Evolutionary conservation across 176 grass and related monocot species (phyloP), one percentile per base, ranked within the genome.

Genomic region (Thinopyrum elongatum): DNA sequence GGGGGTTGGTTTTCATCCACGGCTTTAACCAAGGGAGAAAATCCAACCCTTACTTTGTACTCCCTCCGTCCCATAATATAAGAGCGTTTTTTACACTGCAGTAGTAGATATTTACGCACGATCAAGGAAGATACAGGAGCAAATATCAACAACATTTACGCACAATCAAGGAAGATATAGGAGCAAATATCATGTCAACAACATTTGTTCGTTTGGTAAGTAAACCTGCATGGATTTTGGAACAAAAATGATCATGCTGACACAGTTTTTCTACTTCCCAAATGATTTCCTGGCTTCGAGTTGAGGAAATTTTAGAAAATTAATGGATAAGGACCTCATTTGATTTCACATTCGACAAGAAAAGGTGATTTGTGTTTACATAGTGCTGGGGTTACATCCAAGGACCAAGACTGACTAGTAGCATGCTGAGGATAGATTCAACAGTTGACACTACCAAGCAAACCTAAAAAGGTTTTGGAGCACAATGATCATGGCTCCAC

Each of bases 401-500:
- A 47, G 39, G 3, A 16, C 23, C 38, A 74, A 27, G 12, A 39
- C n/a, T 74, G 70, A 47, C 12, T 47, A 5, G 39, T 74, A 14
- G 25, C 70, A 46, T 74, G 2, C n/a, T 2, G 13, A 44, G 6
- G 6, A 73, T 71, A 73, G 12, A 46, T 27, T 73, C 2, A 46
- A 27, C 7, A 21, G 70, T 47, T 74, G 23, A 74, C 70, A 74
- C n/a, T 17, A 9, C 39, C 2, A 28, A 47, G 70, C 34, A 85
- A 58, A 19, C 17, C 6, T 7, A 17, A 30, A 71, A 49, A 10
- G 88, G 78, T 77, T 63, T 51, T 51, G 27, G 16, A 86, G 6
- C 78, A 82, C 5, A 69, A 82, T 86, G 78, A 86, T 86, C 70
- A 36, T 35, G 70, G 61, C 78, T 76, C 14, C 77, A 86, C 78